Evolutionary conservation across 441 rosid species (phyloP).

Genomic region (Theobroma grandiflorum): DNA sequence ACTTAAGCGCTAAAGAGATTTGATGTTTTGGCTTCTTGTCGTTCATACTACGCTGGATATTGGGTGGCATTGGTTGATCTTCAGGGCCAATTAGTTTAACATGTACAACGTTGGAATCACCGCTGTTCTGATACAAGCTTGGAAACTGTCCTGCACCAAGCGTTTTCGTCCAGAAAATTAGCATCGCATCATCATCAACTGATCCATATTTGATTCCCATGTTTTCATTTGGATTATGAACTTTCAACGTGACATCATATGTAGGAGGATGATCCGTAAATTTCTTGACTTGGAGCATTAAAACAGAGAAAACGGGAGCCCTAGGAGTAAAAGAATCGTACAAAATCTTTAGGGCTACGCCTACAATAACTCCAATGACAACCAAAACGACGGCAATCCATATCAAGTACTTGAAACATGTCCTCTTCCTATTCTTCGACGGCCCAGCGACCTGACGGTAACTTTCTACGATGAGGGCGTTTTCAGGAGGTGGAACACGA

Average conservation of each 20-base stretch:
- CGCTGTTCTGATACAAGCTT: conserved; percentile 22
- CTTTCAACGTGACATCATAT: conserved; percentile 32
- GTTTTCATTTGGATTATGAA: conserved; percentile 32
- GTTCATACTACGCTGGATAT: conserved; percentile 29
- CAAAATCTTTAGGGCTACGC: background rate
- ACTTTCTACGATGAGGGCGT: conserved; percentile 38
- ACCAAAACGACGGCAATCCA: conserved; percentile 23
- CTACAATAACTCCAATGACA: conserved; percentile 18
- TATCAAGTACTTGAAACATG: background rate
- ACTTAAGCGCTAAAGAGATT: conserved; percentile 31
- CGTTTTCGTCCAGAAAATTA: conserved; percentile 26
- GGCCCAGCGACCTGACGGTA: background rate
- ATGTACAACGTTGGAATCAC: conserved; percentile 7
- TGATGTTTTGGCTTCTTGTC: conserved; percentile 31
- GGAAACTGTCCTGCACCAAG: conserved; percentile 40
- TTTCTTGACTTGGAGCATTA: conserved; percentile 22
- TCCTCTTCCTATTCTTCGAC: background rate
- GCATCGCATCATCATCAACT: conserved; percentile 22
- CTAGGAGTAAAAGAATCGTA: conserved; percentile 26
- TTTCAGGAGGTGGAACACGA: conserved; percentile 45
- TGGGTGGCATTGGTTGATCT: conserved; percentile 19
- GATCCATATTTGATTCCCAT: conserved; percentile 21
- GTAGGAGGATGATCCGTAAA: background rate
- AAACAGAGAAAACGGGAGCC: conserved; percentile 36
- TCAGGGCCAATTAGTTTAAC: conserved; percentile 18